Evolutionary conservation across 2,329 filamentous ascomycete species (phyloP).

Genomic region (Scolecobasidium constrictum): DNA sequence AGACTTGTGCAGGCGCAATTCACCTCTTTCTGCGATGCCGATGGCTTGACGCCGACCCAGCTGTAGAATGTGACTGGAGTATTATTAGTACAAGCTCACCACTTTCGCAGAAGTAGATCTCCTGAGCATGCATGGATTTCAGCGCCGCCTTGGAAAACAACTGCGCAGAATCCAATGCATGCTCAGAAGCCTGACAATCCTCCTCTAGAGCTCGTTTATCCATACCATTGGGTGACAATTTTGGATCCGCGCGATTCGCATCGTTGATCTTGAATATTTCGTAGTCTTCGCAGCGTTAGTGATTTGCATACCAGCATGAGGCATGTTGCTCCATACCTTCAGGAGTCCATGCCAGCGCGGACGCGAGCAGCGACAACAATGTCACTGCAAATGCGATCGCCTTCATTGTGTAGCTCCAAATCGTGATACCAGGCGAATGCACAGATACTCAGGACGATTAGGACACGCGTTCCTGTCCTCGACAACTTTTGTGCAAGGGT

Average conservation of each 20-base stretch:
- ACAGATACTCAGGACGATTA: too few species aligned
- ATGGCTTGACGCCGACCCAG: constrained; percentile 66
- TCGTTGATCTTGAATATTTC: constrained; percentile 95
- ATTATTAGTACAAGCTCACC: too few species aligned
- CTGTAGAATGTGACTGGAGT: constrained; percentile 81
- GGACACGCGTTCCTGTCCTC: too few species aligned
- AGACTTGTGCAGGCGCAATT: too few species aligned
- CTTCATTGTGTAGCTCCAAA: constrained; percentile 51
- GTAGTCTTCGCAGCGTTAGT: constrained; percentile 51
- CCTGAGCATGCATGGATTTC: too few species aligned
- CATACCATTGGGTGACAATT: too few species aligned
- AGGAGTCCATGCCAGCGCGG: constrained; percentile 71
- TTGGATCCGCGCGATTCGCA: constrained; percentile 62
- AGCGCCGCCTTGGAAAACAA: too few species aligned
- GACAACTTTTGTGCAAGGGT: too few species aligned
- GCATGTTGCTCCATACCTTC: constrained; percentile 53
- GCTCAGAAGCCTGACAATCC: too few species aligned
- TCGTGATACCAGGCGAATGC: background rate
- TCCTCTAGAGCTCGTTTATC: too few species aligned
- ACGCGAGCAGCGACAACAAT: constrained; percentile 56
- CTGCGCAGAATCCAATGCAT: too few species aligned
- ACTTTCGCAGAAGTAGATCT: too few species aligned
- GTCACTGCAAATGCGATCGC: constrained; percentile 51
- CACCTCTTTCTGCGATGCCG: constrained; percentile 75
- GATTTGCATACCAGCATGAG: background rate